Percentiles rank a stretch among this genome's conserved stretches.
phyloP scores from a whole-genome alignment of 2,329 filamentous ascomycete genomes.

The Ceratocystis papillata region DNA sequence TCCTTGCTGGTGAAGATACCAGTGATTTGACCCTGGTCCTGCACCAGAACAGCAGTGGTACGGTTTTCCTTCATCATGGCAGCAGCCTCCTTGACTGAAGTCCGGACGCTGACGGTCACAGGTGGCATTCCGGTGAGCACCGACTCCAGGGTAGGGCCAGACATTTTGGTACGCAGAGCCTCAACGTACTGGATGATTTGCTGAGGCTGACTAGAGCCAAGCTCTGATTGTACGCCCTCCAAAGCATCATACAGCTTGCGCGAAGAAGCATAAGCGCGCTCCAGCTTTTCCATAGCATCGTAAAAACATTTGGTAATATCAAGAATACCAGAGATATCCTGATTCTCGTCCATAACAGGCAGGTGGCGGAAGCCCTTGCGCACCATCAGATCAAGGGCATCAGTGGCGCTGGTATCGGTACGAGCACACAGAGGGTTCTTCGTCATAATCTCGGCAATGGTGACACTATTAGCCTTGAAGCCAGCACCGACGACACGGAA shows the following conservation, averaged over 20 bases:
- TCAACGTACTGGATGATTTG: slow-evolving; percentile 99
- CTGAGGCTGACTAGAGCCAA: slow-evolving; percentile 90
- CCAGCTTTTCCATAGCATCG: slow-evolving; percentile 98
- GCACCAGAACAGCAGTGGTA: slow-evolving; percentile 89
- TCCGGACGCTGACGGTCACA: slow-evolving; percentile 88
- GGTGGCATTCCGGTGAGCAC: slow-evolving; percentile 87
- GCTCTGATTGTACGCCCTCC: slow-evolving; percentile 93
- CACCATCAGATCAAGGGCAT: slow-evolving; percentile 96
- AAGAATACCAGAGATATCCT: slow-evolving; percentile 94
- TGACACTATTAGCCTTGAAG: slow-evolving; percentile 77
- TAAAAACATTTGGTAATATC: slow-evolving; percentile 99
- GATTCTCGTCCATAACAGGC: slow-evolving; percentile 99
- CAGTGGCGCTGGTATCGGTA: slow-evolving; percentile 95
- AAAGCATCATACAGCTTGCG: slow-evolving; percentile 94
- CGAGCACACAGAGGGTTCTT: slow-evolving; percentile 96
- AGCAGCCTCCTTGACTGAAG: slow-evolving; percentile 91
- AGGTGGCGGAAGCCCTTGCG: slow-evolving; percentile 94
- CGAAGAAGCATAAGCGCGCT: slow-evolving; percentile 95
- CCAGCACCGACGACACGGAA: slow-evolving; percentile 92
- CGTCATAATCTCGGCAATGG: slow-evolving; percentile 98
- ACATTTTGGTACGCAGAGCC: slow-evolving; percentile 91
- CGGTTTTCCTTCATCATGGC: slow-evolving; percentile 98
- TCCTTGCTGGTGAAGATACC: slow-evolving; percentile 99
- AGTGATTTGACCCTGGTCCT: slow-evolving; percentile 93
- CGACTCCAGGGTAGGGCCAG: slow-evolving; percentile 87